Percentiles rank a stretch among this genome's conserved stretches.
These are phyloP conservation scores for Acephala macrosclerotiorum DNA, from an alignment of 2,329 filamentous ascomycete species.

Conservation along the genomic window DNA sequence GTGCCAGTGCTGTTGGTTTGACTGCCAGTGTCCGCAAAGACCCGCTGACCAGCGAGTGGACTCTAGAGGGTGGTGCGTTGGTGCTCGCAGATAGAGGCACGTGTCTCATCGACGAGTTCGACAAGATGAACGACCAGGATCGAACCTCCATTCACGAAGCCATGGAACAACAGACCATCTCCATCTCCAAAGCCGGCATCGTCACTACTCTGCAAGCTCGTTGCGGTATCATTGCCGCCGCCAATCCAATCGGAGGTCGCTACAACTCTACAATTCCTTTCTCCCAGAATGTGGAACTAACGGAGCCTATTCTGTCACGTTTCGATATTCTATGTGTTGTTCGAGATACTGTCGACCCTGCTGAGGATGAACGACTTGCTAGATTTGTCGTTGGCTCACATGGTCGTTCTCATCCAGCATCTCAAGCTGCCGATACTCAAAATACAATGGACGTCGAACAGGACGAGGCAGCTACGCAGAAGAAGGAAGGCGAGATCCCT, in stretches of 20 bases:
- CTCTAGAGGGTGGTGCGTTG: conserved; percentile 91
- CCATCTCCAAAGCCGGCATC: conserved; percentile 97
- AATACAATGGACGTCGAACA: conserved; percentile 70
- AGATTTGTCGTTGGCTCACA: conserved; percentile 96
- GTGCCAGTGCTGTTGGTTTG: conserved; percentile 95
- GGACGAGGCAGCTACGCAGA: conserved; percentile 55
- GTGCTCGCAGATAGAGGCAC: conserved; percentile 95
- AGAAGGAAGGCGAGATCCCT: conserved; percentile 76
- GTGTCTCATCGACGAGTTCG: conserved; percentile 97
- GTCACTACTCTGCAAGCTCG: conserved; percentile 96
- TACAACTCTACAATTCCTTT: conserved; percentile 98
- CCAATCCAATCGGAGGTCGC: conserved; percentile 93
- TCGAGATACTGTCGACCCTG: conserved; percentile 90
- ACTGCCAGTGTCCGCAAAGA: conserved; percentile 96
- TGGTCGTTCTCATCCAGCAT: conserved; percentile 80
- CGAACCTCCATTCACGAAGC: conserved; percentile 98
- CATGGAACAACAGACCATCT: conserved; percentile 99
- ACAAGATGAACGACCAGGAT: conserved; percentile 99
- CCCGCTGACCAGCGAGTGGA: conserved; percentile 96
- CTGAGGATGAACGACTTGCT: conserved; percentile 90
- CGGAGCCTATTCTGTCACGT: conserved; percentile 95
- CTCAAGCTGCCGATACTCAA: conserved; percentile 55
- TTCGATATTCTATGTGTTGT: conserved; percentile 98
- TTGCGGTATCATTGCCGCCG: conserved; percentile 94
- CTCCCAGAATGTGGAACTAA: conserved; percentile 94